phyloP scores from a whole-genome alignment of 129 eudicot species.

The Lactuca sativa region DNA sequence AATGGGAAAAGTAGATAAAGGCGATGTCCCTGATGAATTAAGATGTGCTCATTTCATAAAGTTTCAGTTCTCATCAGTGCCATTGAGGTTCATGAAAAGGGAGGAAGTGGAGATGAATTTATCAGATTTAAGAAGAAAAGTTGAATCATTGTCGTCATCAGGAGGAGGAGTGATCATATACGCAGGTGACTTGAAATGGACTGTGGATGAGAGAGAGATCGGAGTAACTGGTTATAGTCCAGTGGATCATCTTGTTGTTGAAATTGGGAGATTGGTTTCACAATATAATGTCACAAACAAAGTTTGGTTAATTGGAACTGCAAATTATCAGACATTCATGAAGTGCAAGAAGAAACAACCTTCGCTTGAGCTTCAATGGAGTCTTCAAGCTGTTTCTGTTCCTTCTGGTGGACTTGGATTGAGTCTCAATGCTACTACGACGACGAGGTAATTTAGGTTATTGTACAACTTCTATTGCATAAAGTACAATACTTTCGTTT shows the following conservation, averaged over 20 bases:
- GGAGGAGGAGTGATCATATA: slow-evolving; percentile 74
- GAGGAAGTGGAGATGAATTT: slow-evolving; percentile 83
- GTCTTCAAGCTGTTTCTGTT: slow-evolving; percentile 81
- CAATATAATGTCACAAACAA: slow-evolving; percentile 43
- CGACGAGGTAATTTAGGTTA: slow-evolving; percentile 23
- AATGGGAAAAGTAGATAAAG: slow-evolving; percentile 58
- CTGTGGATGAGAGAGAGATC: slow-evolving; percentile 45
- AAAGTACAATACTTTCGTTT: neutral
- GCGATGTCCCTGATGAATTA: slow-evolving; percentile 58
- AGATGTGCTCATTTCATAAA: slow-evolving; percentile 54
- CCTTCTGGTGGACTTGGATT: slow-evolving; percentile 79
- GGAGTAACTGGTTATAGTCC: slow-evolving; percentile 45
- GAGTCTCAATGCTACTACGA: slow-evolving; percentile 63
- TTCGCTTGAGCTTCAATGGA: slow-evolving; percentile 76
- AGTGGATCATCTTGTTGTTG: slow-evolving; percentile 69
- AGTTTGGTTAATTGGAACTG: slow-evolving; percentile 77
- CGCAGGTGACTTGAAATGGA: slow-evolving; percentile 84
- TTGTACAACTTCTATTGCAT: slow-evolving; percentile 11
- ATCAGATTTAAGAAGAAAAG: slow-evolving; percentile 65
- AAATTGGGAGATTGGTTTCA: slow-evolving; percentile 68
- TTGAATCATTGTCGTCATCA: slow-evolving; percentile 46
- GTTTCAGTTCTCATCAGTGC: slow-evolving; percentile 67
- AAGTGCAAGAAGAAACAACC: slow-evolving; percentile 77
- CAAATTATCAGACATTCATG: slow-evolving; percentile 81
- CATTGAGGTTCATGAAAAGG: slow-evolving; percentile 72